A percentile compares a stretch with the other conserved stretches of the same genome.
Evolutionary conservation across 768 basidiomycete species (phyloP).

Genomic region (Kwoniella heveanensis): DNA sequence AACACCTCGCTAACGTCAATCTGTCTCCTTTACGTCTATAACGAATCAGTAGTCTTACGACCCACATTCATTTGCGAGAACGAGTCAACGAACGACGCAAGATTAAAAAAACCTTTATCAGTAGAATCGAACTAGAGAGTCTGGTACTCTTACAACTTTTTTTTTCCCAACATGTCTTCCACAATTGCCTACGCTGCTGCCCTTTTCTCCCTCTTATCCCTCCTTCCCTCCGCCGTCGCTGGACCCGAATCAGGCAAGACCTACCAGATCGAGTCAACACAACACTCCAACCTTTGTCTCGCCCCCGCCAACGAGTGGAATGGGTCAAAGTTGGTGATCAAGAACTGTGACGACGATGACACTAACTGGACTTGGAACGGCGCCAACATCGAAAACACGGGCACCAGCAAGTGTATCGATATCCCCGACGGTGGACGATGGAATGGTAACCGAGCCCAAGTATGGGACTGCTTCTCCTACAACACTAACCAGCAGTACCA

Average conservation of each 20-base stretch:
- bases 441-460: conserved; percentile 42
- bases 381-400: conserved; percentile 32
- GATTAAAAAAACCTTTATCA: neutral
- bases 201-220: conserved; percentile 24
- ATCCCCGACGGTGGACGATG: conserved; percentile 37
- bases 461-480: conserved; percentile 43
- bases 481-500: conserved; percentile 44
- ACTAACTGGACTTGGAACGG: conserved; percentile 41
- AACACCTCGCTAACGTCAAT: conserved; percentile 3
- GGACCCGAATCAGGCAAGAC: conserved; percentile 23
- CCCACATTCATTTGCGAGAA: conserved; percentile 4
- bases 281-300: conserved; percentile 40
- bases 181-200: conserved; percentile 23
- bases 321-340: conserved; percentile 36
- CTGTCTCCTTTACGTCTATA: neutral
- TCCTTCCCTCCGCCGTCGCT: conserved; percentile 28
- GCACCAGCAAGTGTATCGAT: conserved; percentile 40
- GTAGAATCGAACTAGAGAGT: no score
- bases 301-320: conserved; percentile 29
- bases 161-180: conserved; percentile 25
- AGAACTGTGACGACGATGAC: conserved; percentile 37
- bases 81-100: neutral
- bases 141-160: conserved; percentile 32
- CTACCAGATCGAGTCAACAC: conserved; percentile 41
- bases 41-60: conserved; percentile 7